Base-by-base conservation (phyloP, 2,329 filamentous ascomycete species). In the Neofusicoccum sp. region DNA sequence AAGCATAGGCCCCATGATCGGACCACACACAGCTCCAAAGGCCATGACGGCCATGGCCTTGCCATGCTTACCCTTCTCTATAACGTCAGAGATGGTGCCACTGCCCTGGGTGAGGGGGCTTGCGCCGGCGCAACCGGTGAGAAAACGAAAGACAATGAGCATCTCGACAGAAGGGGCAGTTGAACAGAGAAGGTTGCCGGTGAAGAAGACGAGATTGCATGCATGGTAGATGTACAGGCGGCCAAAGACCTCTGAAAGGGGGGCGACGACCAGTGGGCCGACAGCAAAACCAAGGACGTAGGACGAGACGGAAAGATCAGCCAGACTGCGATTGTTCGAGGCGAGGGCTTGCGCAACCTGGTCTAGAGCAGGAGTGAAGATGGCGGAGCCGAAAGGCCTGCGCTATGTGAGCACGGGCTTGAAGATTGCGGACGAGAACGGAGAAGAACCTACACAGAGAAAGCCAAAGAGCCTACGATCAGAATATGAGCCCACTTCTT, bases 81-180 rank as follows among this genome's bases (percentile, higher is more conserved):
- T 77, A 33, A 83, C 66, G 64, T 85, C 83, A 2, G 80, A 79
- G 38, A 85, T 75, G 1, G 76, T 79, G 2, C 79, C 82, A 20
- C 78, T 79, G 9, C 80, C 82, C 16, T 82, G 74, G 2, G 82
- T 79, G 60, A 71, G 54, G 4, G 66, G 64, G 3, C 61, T 66
- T 3, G 66, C 66, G 3, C 63, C 67, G 30, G 64, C 65, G 38
- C 59, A 58, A 1, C 70, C 70, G 33, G 64, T 63, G 8, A 72
- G 34, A 51, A 72, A 68, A 6, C 70, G 67, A 43, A 71, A 69
- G 7, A 62, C 62, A 12, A 71, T 56, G 20, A 72, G 64, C 60
- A 66, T 65, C 24, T 24, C 57, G 9, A 63, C 63, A 47, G 65
- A 67, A 3, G 57, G 65, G 14, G 57, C 61, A 1, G 69, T 43